phyloP scores from a whole-genome alignment of 768 basidiomycete species.

The Kwoniella pini region DNA sequence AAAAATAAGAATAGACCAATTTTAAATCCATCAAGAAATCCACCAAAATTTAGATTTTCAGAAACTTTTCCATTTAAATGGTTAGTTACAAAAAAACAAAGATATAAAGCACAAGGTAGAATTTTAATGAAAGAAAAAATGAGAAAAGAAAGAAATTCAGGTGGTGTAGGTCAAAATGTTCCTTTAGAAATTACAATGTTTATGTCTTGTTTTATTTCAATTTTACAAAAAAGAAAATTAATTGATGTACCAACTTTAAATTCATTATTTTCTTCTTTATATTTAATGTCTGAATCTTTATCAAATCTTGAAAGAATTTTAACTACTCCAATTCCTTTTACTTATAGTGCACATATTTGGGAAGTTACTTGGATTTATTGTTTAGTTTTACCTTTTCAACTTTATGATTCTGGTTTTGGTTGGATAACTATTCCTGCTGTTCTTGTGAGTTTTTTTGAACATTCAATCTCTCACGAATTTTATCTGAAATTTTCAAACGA shows the following conservation, averaged over 20 bases:
- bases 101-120: conserved; percentile 27
- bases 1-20: conserved; percentile 5
- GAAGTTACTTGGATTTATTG: conserved; percentile 51
- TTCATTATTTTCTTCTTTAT: conserved; percentile 35
- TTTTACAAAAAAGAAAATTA: conserved; percentile 43
- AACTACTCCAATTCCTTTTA: conserved; percentile 52
- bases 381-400: conserved; percentile 49
- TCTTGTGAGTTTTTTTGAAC: conserved; percentile 37
- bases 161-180: conserved; percentile 42
- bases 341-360: conserved; percentile 51
- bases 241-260: conserved; percentile 50
- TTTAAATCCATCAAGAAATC: conserved; percentile 39
- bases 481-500: no score
- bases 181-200: conserved; percentile 49
- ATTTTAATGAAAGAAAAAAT: conserved; percentile 13
- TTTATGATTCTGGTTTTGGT: conserved; percentile 45
- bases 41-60: conserved; percentile 38
- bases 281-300: conserved; percentile 41
- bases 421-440: conserved; percentile 52
- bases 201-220: conserved; percentile 45
- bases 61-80: conserved; percentile 32
- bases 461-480: no score
- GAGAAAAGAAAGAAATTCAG: conserved; percentile 18
- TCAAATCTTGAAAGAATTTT: conserved; percentile 48
- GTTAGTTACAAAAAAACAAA: conserved; percentile 23